Percentiles rank a stretch among this genome's conserved stretches.
phyloP scores from a whole-genome alignment of 345 rosid species.

The Citrus reticulata region DNA sequence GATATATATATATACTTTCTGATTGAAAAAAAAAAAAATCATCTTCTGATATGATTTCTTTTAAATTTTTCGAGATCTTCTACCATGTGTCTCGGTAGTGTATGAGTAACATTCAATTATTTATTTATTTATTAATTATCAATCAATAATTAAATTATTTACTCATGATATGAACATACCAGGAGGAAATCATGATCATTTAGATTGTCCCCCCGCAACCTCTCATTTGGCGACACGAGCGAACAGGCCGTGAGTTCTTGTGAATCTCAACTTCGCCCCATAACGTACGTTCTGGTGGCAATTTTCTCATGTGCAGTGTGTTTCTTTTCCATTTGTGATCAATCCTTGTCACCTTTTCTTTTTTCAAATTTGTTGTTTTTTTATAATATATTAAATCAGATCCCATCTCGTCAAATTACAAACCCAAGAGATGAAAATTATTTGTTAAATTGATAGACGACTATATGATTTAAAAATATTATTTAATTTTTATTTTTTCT shows the following conservation, averaged over 20 bases:
- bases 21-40: background rate
- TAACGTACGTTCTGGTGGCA: background rate
- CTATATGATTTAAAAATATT: too few species aligned
- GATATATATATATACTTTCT: constrained; percentile 7
- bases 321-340: background rate
- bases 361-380: background rate
- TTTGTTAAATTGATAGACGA: too few species aligned
- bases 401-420: too few species aligned
- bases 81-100: rapidly evolving
- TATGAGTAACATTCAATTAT: rapidly evolving
- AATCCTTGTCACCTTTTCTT: background rate
- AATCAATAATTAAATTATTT: too few species aligned
- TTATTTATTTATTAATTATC: too few species aligned
- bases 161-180: rapidly evolving
- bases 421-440: too few species aligned
- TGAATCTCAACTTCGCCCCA: background rate
- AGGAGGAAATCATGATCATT: rapidly evolving
- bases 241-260: background rate
- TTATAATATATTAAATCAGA: background rate
- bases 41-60: rapidly evolving
- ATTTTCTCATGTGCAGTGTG: background rate
- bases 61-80: rapidly evolving
- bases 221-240: background rate
- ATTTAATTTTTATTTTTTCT: too few species aligned
- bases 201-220: background rate